Evolutionary conservation across 169 alveolate genomes (phyloP).

Genomic region (Cryptosporidium tyzzeri): DNA sequence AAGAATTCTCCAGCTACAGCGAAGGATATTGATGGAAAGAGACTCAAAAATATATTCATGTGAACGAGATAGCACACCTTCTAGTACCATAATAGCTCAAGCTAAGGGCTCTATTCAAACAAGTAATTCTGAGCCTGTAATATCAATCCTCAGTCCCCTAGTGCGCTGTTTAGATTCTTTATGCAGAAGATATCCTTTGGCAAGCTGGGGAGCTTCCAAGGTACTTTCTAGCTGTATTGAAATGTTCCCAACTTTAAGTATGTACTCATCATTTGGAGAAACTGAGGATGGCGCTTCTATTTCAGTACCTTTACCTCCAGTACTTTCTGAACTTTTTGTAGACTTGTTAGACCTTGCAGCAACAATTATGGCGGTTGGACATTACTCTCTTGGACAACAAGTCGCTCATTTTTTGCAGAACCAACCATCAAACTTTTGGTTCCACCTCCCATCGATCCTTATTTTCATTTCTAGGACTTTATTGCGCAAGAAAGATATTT

Average conservation of each 20-base stretch:
- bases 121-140: slow-evolving; percentile 28
- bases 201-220: slow-evolving; percentile 77
- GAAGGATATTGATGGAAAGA: slow-evolving; percentile 65
- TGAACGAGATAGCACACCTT: slow-evolving; percentile 16
- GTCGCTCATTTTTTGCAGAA: slow-evolving; percentile 67
- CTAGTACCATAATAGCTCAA: not conserved
- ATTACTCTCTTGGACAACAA: slow-evolving; percentile 70
- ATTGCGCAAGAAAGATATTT: slow-evolving; percentile 2
- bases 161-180: slow-evolving; percentile 54
- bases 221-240: slow-evolving; percentile 72
- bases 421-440: slow-evolving; percentile 73
- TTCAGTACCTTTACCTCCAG: slow-evolving; percentile 42
- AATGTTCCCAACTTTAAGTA: slow-evolving; percentile 70
- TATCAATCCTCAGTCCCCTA: slow-evolving; percentile 53
- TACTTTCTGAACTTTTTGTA: slow-evolving; percentile 65
- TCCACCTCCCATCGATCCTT: slow-evolving; percentile 67
- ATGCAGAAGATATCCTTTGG: slow-evolving; percentile 71
- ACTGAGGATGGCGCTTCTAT: slow-evolving; percentile 30
- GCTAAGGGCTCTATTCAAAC: not conserved
- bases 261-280: slow-evolving; percentile 71
- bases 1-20: slow-evolving; percentile 55
- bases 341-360: slow-evolving; percentile 72
- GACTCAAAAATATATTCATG: not conserved
- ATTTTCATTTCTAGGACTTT: slow-evolving; percentile 41
- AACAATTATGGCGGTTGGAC: slow-evolving; percentile 74